Evolutionary conservation across 768 basidiomycete genomes (phyloP).

Genomic region (Ramaria rubella): DNA sequence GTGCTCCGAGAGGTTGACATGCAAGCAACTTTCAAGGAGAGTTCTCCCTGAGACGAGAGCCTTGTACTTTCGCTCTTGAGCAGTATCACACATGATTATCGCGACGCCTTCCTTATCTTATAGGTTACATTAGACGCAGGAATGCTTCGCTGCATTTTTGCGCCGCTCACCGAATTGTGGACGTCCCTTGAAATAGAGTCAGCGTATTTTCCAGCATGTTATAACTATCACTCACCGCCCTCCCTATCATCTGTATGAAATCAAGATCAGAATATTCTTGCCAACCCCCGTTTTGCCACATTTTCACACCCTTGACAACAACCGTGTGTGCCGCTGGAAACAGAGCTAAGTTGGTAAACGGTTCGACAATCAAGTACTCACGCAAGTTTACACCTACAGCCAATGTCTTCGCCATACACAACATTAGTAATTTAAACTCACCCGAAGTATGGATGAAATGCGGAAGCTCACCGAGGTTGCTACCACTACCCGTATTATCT

Average conservation of each 20-base stretch:
- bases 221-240: conserved; percentile 57
- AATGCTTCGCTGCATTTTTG: neutral
- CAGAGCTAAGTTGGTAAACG: conserved; percentile 2
- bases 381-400: conserved; percentile 96
- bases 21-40: conserved; percentile 79
- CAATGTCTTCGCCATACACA: conserved; percentile 56
- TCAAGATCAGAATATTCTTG: conserved; percentile 90
- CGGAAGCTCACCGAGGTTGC: conserved; percentile 66
- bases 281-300: conserved; percentile 61
- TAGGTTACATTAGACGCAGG: conserved; percentile 1
- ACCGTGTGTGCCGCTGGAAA: conserved; percentile 81
- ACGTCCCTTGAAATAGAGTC: conserved; percentile 52
- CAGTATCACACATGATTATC: conserved; percentile 73
- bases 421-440: too few relatives aligned
- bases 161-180: conserved; percentile 73
- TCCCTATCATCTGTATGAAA: conserved; percentile 93
- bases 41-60: conserved; percentile 64
- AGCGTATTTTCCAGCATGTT: neutral
- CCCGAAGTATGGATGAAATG: neutral
- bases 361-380: conserved; percentile 29
- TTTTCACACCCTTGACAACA: conserved; percentile 84
- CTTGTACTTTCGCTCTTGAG: conserved; percentile 66
- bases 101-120: conserved; percentile 79
- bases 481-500: conserved; percentile 59
- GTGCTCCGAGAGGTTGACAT: conserved; percentile 80